These are phyloP conservation scores for Tulasnella sp. DNA, from an alignment of 768 basidiomycete genomes.

Conservation along the genomic window DNA sequence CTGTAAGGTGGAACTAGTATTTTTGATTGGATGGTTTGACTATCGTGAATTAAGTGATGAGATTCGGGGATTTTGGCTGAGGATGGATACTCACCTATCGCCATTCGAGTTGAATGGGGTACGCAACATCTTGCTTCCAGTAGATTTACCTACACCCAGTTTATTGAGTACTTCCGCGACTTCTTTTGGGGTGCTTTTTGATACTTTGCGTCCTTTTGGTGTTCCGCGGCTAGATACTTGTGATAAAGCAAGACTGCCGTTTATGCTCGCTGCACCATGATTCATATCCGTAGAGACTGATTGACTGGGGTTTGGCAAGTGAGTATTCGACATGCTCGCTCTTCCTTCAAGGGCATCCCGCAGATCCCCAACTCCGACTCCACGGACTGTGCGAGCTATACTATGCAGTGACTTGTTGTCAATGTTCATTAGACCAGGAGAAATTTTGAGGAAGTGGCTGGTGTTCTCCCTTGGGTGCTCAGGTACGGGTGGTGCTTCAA, in stretches of 20 bases:
- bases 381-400: conserved; percentile 60
- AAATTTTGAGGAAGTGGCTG: conserved; percentile 65
- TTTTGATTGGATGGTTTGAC: too few relatives aligned
- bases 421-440: conserved; percentile 79
- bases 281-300: conserved; percentile 10
- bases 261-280: neutral
- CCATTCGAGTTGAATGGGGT: conserved; percentile 9
- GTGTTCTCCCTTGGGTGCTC: conserved; percentile 56
- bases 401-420: conserved; percentile 84
- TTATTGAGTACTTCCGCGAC: conserved; percentile 71
- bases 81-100: neutral
- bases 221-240: conserved; percentile 11
- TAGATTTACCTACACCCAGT: conserved; percentile 64
- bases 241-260: conserved; percentile 8
- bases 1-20: conserved; percentile 2
- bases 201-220: conserved; percentile 9
- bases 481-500: conserved; percentile 37
- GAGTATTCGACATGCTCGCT: conserved; percentile 41
- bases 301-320: conserved; percentile 9
- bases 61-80: neutral
- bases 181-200: conserved; percentile 40
- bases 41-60: too few relatives aligned
- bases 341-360: conserved; percentile 82
- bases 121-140: conserved; percentile 6
- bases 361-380: conserved; percentile 77